Percentiles rank a stretch among this genome's conserved stretches.
phyloP scores from a whole-genome alignment of 2,329 filamentous ascomycete species.

The Xylaria sp. region DNA sequence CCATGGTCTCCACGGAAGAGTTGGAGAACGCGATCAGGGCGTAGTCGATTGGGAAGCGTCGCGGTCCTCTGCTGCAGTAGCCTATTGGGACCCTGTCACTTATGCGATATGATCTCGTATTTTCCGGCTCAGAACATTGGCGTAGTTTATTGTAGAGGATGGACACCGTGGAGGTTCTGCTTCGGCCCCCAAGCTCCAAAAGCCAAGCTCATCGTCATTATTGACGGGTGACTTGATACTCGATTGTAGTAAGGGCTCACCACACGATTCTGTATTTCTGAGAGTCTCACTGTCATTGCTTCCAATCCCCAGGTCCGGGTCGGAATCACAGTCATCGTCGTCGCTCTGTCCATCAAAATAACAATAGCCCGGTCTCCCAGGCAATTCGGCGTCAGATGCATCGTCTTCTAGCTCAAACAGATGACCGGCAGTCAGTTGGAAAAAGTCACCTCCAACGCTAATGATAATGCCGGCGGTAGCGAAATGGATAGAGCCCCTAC shows the following conservation, averaged over 20 bases:
- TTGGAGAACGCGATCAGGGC: neutral
- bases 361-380: neutral
- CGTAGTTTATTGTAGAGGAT: neutral
- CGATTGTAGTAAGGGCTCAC: neutral
- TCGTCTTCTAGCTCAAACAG: neutral
- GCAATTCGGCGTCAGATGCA: neutral
- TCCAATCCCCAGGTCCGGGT: neutral
- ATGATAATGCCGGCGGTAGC: neutral
- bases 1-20: neutral
- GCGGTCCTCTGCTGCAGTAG: neutral
- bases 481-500: neutral
- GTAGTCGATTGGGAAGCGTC: neutral
- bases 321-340: neutral
- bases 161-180: neutral
- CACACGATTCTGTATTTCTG: neutral
- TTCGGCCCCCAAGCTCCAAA: neutral
- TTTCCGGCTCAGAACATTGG: neutral
- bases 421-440: neutral
- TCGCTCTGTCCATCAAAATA: neutral
- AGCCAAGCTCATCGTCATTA: neutral
- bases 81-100: neutral
- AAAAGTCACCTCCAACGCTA: neutral
- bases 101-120: neutral
- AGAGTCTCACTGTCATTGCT: neutral
- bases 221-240: neutral